Evolutionary conservation across 208 protist genomes (phyloP).

Genomic region (Entamoeba moshkovskii): DNA sequence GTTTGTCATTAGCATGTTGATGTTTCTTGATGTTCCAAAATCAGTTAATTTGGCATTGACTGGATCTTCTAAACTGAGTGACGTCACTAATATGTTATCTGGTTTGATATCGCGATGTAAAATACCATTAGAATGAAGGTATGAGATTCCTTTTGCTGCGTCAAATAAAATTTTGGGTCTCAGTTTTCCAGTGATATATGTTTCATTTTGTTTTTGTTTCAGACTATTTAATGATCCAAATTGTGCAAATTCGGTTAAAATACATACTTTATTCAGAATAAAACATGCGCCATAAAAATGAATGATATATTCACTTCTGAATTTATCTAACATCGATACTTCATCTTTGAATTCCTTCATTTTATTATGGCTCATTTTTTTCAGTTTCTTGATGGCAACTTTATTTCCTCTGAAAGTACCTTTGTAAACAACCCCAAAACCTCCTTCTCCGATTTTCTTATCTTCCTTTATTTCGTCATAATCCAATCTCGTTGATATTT

Average conservation of each 20-base stretch:
- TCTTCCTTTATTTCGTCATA: background rate
- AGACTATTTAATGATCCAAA: background rate
- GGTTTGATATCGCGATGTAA: background rate
- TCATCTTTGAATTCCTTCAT: background rate
- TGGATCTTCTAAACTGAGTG: background rate
- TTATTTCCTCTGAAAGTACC: background rate
- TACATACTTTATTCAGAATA: background rate
- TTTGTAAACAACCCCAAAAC: background rate
- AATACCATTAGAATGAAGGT: background rate
- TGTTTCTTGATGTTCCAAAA: background rate
- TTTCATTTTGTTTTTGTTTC: background rate
- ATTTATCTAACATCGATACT: background rate
- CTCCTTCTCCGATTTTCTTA: background rate
- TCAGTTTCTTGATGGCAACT: background rate
- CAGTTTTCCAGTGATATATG: background rate
- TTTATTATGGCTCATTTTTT: background rate
- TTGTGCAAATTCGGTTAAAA: background rate
- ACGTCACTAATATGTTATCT: background rate
- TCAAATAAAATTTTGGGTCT: background rate
- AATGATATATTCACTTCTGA: background rate
- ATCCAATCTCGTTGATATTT: background rate
- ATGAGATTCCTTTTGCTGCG: background rate
- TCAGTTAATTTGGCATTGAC: background rate
- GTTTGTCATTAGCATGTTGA: background rate
- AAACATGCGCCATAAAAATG: background rate